These are phyloP conservation scores for Fragaria nilgerrensis DNA, from an alignment of 306 rosid genomes.

Conservation along the genomic window DNA sequence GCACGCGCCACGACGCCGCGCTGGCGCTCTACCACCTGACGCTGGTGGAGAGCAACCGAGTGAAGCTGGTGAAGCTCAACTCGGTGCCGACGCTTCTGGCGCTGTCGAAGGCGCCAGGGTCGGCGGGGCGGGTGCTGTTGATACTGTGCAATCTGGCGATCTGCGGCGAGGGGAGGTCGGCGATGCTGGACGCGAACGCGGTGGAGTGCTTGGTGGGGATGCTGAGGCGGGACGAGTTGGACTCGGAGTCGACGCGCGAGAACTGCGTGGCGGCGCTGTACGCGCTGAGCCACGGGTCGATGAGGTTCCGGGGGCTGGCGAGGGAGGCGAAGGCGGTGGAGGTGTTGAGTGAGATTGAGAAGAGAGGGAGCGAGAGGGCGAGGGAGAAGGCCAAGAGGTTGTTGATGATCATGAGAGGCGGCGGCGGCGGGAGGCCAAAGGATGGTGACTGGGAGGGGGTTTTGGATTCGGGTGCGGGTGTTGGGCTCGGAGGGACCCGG, in stretches of 20 bases:
- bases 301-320: constrained; percentile 84
- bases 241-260: constrained; percentile 75
- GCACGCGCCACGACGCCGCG: constrained; percentile 76
- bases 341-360: constrained; percentile 63
- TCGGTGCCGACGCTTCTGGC: constrained; percentile 52
- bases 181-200: constrained; percentile 77
- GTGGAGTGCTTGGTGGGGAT: constrained; percentile 62
- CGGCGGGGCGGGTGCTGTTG: constrained; percentile 54
- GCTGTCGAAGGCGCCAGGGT: constrained; percentile 39
- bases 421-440: constrained; percentile 18
- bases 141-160: constrained; percentile 73
- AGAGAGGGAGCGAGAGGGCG: constrained; percentile 78
- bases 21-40: constrained; percentile 80
- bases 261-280: constrained; percentile 74
- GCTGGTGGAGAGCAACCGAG: constrained; percentile 70
- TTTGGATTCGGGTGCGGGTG: constrained; percentile 37
- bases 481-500: constrained; percentile 6
- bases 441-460: constrained; percentile 32
- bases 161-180: constrained; percentile 63
- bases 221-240: constrained; percentile 50
- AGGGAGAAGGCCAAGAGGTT: constrained; percentile 73
- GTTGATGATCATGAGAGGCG: constrained; percentile 66
- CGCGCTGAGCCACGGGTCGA: constrained; percentile 73
- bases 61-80: constrained; percentile 69
- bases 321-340: constrained; percentile 77